Evolutionary conservation across 345 rosid species (phyloP), one percentile per base, ranked within the genome.

Genomic region (Cardamine occulta): DNA sequence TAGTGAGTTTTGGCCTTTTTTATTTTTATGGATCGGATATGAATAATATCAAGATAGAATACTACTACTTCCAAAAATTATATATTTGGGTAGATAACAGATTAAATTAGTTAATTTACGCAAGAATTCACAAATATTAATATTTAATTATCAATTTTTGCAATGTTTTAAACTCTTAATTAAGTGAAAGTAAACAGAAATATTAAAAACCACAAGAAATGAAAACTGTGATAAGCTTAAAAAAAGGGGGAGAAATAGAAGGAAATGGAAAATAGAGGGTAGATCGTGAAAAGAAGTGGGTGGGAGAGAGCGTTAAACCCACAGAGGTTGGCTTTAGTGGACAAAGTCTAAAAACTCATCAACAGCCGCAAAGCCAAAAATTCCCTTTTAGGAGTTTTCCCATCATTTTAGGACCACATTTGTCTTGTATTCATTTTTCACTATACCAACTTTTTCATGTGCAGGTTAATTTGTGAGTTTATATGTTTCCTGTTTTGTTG

Each of bases 291-390:
- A 57, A 26, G 37, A 52, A 44, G 72, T 55, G 3, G 73, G 68
- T 75, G 73, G 73, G 68, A 59, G 32, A 54, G 77, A 73, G 57
- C 56, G 71, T 23, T 28, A 47, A 66, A 13, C 73, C 60, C 60
- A 68, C 68, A 51, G n/a, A 18, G 26, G 1, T 49, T 59, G 35
- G 68, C 61, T 67, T 67, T 67, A 19, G 54, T 49, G 35, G 79
- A 75, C 63, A 75, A 67, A 39, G 55, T 68, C 55, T 19, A 3
- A 2, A 67, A 67, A 9, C 32, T 68, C 49, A 66, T 35, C n/a
- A 54, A 44, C 9, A 26, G 28, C 74, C 45, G 68, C 73, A 67
- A 67, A 59, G 79, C 79, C 79, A 60, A 67, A 75, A 35, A 1
- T 19, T 1, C 1, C 45, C 79, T 67, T 75, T 67, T 58, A 28